Evolutionary conservation across 495 filamentous ascomycete genomes (phyloP).

Genomic region (Platismatia glauca): DNA sequence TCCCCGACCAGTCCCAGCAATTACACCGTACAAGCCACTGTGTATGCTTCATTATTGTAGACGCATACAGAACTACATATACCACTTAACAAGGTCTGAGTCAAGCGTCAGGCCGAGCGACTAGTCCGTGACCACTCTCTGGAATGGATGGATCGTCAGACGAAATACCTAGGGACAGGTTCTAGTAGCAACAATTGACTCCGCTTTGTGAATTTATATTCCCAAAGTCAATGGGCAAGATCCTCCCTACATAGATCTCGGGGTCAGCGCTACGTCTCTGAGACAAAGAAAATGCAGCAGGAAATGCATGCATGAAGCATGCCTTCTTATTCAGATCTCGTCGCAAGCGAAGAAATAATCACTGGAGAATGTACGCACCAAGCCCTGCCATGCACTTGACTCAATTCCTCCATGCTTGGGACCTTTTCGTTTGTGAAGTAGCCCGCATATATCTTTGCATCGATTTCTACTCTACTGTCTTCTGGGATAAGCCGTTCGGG

Average conservation of each 20-base stretch:
- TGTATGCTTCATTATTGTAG: not conserved
- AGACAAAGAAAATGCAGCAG: not conserved
- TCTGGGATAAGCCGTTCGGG: constrained; percentile 90
- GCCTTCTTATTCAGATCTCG: not conserved
- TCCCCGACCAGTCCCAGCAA: too few species aligned
- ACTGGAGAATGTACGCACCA: constrained; percentile 34
- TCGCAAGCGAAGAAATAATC: not conserved
- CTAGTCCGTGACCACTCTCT: too few species aligned
- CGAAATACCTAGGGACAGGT: not conserved
- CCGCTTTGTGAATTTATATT: not conserved
- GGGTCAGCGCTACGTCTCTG: not conserved
- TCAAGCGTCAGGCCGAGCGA: too few species aligned
- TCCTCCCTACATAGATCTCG: constrained; percentile 36
- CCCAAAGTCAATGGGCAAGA: constrained; percentile 35
- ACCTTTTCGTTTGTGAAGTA: constrained; percentile 92
- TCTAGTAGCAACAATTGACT: not conserved
- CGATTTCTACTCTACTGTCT: constrained; percentile 94
- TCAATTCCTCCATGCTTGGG: constrained; percentile 78
- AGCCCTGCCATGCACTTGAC: constrained; percentile 75
- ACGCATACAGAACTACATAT: too few species aligned
- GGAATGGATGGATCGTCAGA: not conserved
- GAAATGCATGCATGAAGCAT: not conserved
- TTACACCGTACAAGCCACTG: not conserved
- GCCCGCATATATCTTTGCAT: constrained; percentile 90
- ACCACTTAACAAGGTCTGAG: too few species aligned